phyloP scores from a whole-genome alignment of 148 eudicot species.

The Rheum nobile region DNA sequence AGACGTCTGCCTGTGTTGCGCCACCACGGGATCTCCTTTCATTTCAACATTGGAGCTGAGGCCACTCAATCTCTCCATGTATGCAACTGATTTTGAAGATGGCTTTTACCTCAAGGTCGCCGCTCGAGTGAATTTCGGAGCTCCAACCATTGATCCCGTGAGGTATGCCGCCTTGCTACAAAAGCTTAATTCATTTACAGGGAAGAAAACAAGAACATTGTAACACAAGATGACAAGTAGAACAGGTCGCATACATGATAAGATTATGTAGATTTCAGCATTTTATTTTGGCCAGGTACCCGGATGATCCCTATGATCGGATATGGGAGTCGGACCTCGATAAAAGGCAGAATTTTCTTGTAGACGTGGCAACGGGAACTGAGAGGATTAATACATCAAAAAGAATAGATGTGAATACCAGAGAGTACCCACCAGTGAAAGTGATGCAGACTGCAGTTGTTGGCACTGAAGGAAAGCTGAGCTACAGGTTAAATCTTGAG shows the following conservation, averaged over 20 bases:
- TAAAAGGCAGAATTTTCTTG: constrained; percentile 72
- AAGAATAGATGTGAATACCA: constrained; percentile 49
- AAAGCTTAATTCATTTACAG: too few species aligned
- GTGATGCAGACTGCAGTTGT: constrained; percentile 97
- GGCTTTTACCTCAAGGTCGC: constrained; percentile 69
- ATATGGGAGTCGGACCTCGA: constrained; percentile 95
- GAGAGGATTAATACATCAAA: constrained; percentile 63
- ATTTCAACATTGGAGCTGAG: constrained; percentile 83
- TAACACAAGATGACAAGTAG: too few species aligned
- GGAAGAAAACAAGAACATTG: too few species aligned
- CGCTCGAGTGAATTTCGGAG: constrained; percentile 83
- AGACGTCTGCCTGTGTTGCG: constrained; percentile 84
- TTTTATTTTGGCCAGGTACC: constrained; percentile 50
- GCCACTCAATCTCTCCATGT: constrained; percentile 83
- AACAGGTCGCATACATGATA: not conserved
- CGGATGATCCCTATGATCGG: constrained; percentile 95
- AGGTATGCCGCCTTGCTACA: constrained; percentile 32
- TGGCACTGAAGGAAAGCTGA: constrained; percentile 62
- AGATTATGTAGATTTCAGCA: not conserved
- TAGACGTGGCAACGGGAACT: constrained; percentile 83
- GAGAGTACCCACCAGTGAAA: constrained; percentile 89
- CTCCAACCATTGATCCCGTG: constrained; percentile 44
- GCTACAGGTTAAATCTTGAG: constrained; percentile 70
- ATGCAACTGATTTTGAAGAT: constrained; percentile 90
- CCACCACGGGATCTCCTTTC: constrained; percentile 81